Conservation (phyloP, 208 protist genomes). For the Histomonas meleagridis region DNA sequence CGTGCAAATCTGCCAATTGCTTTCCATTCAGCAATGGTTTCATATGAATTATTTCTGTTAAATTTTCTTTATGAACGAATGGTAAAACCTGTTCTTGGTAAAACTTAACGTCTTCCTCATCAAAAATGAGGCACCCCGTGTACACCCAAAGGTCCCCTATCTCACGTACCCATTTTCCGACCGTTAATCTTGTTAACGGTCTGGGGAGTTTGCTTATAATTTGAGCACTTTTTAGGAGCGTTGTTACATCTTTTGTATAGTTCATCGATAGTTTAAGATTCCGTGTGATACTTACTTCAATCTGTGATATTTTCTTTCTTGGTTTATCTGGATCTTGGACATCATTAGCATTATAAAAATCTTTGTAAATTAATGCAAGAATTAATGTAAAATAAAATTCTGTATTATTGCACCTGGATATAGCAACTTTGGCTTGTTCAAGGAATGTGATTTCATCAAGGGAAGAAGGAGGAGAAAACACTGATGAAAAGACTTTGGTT, state of each 20-base stretch:
- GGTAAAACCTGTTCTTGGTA: background rate
- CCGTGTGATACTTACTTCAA: background rate
- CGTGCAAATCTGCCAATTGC: background rate
- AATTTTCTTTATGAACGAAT: background rate
- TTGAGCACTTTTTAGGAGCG: background rate
- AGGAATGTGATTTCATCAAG: background rate
- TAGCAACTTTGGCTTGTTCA: too few relatives aligned
- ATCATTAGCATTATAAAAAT: background rate
- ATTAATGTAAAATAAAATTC: too few relatives aligned
- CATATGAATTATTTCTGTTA: background rate
- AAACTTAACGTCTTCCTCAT: background rate
- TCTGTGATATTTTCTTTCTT: background rate
- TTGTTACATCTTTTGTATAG: background rate
- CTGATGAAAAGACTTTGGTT: background rate
- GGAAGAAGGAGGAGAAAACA: background rate
- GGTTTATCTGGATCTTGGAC: background rate
- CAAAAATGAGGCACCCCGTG: background rate
- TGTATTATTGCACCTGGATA: too few relatives aligned
- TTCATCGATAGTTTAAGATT: background rate
- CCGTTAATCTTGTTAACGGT: background rate
- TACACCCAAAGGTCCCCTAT: background rate
- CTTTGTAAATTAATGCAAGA: background rate
- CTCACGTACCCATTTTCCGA: background rate
- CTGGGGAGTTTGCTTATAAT: background rate
- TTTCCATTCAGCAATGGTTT: background rate